phyloP scores from a whole-genome alignment of 2,329 filamentous ascomycete species.

The Fusarium oxysporum region DNA sequence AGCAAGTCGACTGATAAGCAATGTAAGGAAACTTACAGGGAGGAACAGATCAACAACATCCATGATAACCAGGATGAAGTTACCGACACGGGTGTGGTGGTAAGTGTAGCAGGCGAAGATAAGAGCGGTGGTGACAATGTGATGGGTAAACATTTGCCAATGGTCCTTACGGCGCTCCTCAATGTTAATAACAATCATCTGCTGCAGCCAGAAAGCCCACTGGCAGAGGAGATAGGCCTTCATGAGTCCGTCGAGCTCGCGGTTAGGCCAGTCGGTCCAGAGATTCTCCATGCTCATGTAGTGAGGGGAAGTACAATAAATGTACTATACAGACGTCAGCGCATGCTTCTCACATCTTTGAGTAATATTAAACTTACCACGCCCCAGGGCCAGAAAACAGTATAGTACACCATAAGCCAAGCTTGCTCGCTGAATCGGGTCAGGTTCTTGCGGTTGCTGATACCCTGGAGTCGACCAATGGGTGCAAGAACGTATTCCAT shows the following conservation, averaged over 20 bases:
- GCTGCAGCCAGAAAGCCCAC: slow-evolving; percentile 93
- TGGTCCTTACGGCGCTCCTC: slow-evolving; percentile 96
- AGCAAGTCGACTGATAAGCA: slow-evolving; percentile 75
- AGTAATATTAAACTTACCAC: slow-evolving; percentile 69
- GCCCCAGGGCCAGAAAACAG: slow-evolving; percentile 83
- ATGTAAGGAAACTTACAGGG: slow-evolving; percentile 79
- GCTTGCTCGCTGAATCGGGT: slow-evolving; percentile 93
- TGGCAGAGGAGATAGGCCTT: slow-evolving; percentile 94
- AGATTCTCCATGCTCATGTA: slow-evolving; percentile 81
- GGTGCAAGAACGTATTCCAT: slow-evolving; percentile 92
- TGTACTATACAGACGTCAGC: slow-evolving; percentile 68
- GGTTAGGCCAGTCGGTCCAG: slow-evolving; percentile 86
- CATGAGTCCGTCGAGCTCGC: slow-evolving; percentile 77
- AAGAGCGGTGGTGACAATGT: slow-evolving; percentile 87
- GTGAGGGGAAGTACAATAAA: slow-evolving; percentile 82
- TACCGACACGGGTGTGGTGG: slow-evolving; percentile 87
- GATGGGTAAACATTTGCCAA: slow-evolving; percentile 95
- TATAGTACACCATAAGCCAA: slow-evolving; percentile 89
- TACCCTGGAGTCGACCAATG: slow-evolving; percentile 76
- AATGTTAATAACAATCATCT: slow-evolving; percentile 93
- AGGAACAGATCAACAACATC: slow-evolving; percentile 91
- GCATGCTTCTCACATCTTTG: neutral
- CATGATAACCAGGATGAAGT: slow-evolving; percentile 91
- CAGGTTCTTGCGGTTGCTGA: slow-evolving; percentile 79
- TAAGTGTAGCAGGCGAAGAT: slow-evolving; percentile 88